These are phyloP conservation scores for Daucus carota DNA, from an alignment of 129 eudicot genomes.

Conservation along the genomic window DH1_v3.0 NC_030382.2:39657001-39657500, in stretches of 20 bases:
- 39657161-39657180: conserved; percentile 71
- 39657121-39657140: conserved; percentile 44
- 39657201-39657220: conserved; percentile 45
- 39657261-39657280: conserved; percentile 50
- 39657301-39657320: conserved; percentile 41
- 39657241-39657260: conserved; percentile 58
- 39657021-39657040: conserved; percentile 55
- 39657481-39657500: conserved; percentile 41
- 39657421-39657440: conserved; percentile 22
- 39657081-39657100: conserved; percentile 49
- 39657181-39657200: conserved; percentile 48
- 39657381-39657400: conserved; percentile 33
- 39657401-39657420: conserved; percentile 26
- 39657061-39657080: conserved; percentile 22
- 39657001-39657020: conserved; percentile 60
- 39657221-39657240: conserved; percentile 19
- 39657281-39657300: conserved; percentile 38
- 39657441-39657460: conserved; percentile 23
- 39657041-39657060: conserved; percentile 63
- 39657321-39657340: conserved; percentile 35
- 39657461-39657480: conserved; percentile 43
- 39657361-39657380: background rate
- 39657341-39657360: background rate
- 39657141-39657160: conserved; percentile 40
- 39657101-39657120: conserved; percentile 38